Evolutionary conservation across 2,329 filamentous ascomycete species (phyloP).

Genomic region (Chaetomium olivaceum): DNA sequence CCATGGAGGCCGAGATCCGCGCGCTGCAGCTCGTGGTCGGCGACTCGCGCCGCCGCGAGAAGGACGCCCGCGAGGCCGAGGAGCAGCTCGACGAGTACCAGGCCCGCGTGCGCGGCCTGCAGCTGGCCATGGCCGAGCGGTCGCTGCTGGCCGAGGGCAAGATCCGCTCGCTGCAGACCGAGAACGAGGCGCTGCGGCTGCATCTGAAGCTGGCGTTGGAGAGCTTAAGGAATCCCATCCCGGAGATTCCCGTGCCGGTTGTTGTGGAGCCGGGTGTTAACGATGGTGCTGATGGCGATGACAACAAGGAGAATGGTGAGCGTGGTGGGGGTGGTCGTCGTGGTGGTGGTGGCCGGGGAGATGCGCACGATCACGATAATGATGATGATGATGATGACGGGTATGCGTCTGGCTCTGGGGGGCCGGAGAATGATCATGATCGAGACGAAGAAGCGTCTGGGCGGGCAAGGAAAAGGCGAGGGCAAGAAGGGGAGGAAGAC

Average conservation of each 20-base stretch:
- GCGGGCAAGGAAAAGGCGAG: too few relatives aligned
- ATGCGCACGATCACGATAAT: too few relatives aligned
- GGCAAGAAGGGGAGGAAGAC: too few relatives aligned
- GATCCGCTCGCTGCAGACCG: slow-evolving; percentile 82
- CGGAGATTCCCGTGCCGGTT: slow-evolving; percentile 38
- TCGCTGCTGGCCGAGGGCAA: slow-evolving; percentile 89
- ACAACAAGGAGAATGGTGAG: slow-evolving; percentile 25
- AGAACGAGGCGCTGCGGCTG: slow-evolving; percentile 85
- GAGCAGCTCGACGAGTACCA: slow-evolving; percentile 94
- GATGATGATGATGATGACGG: slow-evolving; percentile 46
- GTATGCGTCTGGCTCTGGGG: slow-evolving; percentile 1
- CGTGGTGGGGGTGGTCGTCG: too few relatives aligned
- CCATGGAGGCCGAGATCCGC: slow-evolving; percentile 95
- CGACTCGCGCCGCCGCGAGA: slow-evolving; percentile 66
- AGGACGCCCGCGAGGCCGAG: slow-evolving; percentile 74
- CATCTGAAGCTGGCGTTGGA: slow-evolving; percentile 85
- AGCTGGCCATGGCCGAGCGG: slow-evolving; percentile 93
- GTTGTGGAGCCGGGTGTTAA: slow-evolving; percentile 36
- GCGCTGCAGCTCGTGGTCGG: slow-evolving; percentile 74
- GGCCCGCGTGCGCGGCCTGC: slow-evolving; percentile 82
- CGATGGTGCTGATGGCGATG: slow-evolving; percentile 24
- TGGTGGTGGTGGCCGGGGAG: too few relatives aligned
- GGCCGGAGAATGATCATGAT: not conserved
- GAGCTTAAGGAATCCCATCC: slow-evolving; percentile 89
- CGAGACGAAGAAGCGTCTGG: too few relatives aligned